Percentiles rank a stretch among this genome's conserved stretches.
Evolutionary conservation across 805 yeast genomes (phyloP).

Genomic region (Candida boleticola): DNA sequence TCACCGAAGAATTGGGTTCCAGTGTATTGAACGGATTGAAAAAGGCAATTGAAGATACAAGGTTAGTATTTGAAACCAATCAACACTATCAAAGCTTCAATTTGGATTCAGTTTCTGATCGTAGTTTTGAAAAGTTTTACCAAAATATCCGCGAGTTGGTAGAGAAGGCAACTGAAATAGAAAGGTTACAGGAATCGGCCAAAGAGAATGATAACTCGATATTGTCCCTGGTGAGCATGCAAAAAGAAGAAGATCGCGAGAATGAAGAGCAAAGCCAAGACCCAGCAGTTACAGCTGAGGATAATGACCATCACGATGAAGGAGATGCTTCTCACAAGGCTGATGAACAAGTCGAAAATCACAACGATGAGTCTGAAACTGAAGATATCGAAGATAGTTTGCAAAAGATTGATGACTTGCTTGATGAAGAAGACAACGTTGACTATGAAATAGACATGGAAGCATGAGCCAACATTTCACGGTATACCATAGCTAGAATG

Average conservation of each 20-base stretch:
- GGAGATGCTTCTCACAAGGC: slow-evolving; percentile 11
- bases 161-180: slow-evolving; percentile 23
- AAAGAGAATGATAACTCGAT: slow-evolving; percentile 18
- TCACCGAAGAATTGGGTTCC: slow-evolving; percentile 27
- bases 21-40: slow-evolving; percentile 29
- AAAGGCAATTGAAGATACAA: slow-evolving; percentile 34
- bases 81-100: slow-evolving; percentile 25
- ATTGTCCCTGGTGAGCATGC: background rate
- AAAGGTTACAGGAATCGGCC: slow-evolving; percentile 7
- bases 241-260: background rate
- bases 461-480: too few relatives aligned
- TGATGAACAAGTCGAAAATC: slow-evolving; percentile 11
- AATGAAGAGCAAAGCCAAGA: slow-evolving; percentile 18
- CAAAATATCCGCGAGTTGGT: slow-evolving; percentile 21
- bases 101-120: slow-evolving; percentile 29
- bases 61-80: slow-evolving; percentile 20
- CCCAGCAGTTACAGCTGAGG: slow-evolving; percentile 20
- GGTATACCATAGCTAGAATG: background rate
- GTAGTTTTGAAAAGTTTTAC: slow-evolving; percentile 30
- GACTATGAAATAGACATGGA: slow-evolving; percentile 34
- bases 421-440: slow-evolving; percentile 38
- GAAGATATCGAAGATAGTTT: slow-evolving; percentile 12
- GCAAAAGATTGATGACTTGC: slow-evolving; percentile 31
- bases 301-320: slow-evolving; percentile 11
- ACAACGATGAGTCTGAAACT: slow-evolving; percentile 6